Base-by-base conservation (phyloP, 257 asterid genomes). In the Catharanthus roseus region DNA sequence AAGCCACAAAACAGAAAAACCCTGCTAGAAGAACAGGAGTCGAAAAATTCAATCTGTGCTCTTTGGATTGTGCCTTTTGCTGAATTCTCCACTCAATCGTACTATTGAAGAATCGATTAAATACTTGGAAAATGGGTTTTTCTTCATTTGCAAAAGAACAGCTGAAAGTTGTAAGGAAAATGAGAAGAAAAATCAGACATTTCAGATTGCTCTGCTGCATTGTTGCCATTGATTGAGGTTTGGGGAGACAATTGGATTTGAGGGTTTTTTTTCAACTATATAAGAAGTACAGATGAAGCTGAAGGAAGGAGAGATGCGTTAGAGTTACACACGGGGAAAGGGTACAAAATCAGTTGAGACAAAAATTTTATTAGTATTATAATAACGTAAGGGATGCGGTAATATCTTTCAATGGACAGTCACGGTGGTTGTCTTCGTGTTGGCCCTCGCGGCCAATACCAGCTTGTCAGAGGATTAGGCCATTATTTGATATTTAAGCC, bases 1-100 rank as follows among this genome's bases (percentile, higher is more conserved):
- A 85, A 33, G 96, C 95, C 51, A 79, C 1, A 76, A 83, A 90
- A 71, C 91, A 82, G 5, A 90, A 73, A 5, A 73, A 33, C 15
- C 87, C 90, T 36, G 95, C 75, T 45, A 83, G 58, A 51, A 81
- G 42, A n/a, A 76, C 51, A 1, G 72, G 84, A 34, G 68, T 21
- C 23, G 28, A 47, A 0, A 79, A 69, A 10, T 64, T 72, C 44
- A 80, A 67, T 56, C 73, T 42, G 15, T n/a, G 12, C 39, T 38
- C 77, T 44, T 24, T 82, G 7, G 49, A 41, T 38, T 65, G 51
- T 11, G 74, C 23, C 66, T 41, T n/a, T 16, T 62, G 54, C 6
- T 67, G 44, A 5, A 0, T 5, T 56, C 73, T 71, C 86, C 89
- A 79, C 63, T 47, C 70, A 19, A 72, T 68, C 62, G 76, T 79